These are phyloP conservation scores for Fusarium xylarioides DNA, from an alignment of 2,329 filamentous ascomycete species.

Conservation along the genomic window DNA sequence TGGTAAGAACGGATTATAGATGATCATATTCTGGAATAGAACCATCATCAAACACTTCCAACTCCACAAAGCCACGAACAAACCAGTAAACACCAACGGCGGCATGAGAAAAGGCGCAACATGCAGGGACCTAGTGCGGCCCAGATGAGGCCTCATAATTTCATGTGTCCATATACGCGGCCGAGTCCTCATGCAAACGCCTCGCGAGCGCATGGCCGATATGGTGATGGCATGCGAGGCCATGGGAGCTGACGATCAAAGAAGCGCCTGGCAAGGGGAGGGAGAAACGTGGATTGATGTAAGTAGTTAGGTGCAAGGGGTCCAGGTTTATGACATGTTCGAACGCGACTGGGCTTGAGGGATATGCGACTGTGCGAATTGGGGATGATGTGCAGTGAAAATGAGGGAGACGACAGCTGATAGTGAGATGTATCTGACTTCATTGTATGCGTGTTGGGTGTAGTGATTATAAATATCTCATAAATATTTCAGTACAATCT, in stretches of 20 bases:
- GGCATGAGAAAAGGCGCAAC: conserved; percentile 62
- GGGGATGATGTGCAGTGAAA: conserved; percentile 26
- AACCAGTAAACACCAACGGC: conserved; percentile 71
- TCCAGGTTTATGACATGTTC: conserved; percentile 44
- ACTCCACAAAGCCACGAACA: conserved; percentile 71
- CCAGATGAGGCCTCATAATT: conserved; percentile 12
- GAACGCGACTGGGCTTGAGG: conserved; percentile 40
- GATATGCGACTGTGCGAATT: conserved; percentile 29
- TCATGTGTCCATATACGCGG: conserved; percentile 21
- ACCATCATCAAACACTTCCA: conserved; percentile 79
- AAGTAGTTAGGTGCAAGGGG: conserved; percentile 25
- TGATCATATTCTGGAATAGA: conserved; percentile 81
- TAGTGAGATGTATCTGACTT: not conserved
- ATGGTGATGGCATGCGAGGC: conserved; percentile 37
- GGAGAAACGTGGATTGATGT: conserved; percentile 25
- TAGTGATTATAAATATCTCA: not conserved
- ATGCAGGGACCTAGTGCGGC: conserved; percentile 42
- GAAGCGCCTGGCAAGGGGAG: conserved; percentile 24
- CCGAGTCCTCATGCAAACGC: conserved; percentile 4
- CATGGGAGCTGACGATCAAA: conserved; percentile 28
- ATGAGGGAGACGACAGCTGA: not conserved
- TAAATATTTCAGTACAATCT: not conserved
- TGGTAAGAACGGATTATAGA: conserved; percentile 81
- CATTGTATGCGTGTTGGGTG: not conserved
- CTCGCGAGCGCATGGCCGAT: conserved; percentile 31